Percentiles rank a stretch among this genome's conserved stretches.
Evolutionary conservation across 495 filamentous ascomycete species (phyloP).

Genomic region (Annulohypoxylon bovei): DNA sequence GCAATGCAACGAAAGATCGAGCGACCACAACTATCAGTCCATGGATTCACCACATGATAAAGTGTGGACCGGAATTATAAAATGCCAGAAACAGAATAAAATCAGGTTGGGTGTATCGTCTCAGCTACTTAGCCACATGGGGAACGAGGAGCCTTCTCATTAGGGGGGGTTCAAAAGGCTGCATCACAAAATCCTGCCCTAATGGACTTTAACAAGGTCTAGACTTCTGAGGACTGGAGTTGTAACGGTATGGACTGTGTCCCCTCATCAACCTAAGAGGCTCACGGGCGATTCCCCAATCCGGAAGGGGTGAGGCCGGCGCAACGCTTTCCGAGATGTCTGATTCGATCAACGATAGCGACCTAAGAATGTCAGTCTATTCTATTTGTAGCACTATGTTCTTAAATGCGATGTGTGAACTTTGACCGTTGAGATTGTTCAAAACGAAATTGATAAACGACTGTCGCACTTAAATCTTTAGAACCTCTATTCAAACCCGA

Average conservation of each 20-base stretch:
- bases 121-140: neutral
- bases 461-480: neutral
- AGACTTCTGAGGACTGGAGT: conserved; percentile 1
- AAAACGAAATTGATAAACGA: conserved; percentile 2
- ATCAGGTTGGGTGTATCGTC: neutral
- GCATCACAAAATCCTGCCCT: neutral
- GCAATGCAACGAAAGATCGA: conserved; percentile 35
- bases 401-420: neutral
- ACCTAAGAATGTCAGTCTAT: conserved; percentile 12
- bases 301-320: conserved; percentile 37
- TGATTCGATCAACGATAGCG: conserved; percentile 3
- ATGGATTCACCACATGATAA: conserved; percentile 35
- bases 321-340: conserved; percentile 37
- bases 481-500: neutral
- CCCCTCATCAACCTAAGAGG: conserved; percentile 8
- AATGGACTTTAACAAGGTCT: neutral
- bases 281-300: conserved; percentile 24
- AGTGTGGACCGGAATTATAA: conserved; percentile 25
- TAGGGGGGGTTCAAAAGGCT: neutral
- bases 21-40: conserved; percentile 18
- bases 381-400: conserved; percentile 12
- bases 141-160: neutral
- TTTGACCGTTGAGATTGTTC: neutral
- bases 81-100: conserved; percentile 20
- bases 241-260: neutral